Evolutionary conservation across 306 rosid species (phyloP).

Genomic region (Alnus glutinosa): DNA sequence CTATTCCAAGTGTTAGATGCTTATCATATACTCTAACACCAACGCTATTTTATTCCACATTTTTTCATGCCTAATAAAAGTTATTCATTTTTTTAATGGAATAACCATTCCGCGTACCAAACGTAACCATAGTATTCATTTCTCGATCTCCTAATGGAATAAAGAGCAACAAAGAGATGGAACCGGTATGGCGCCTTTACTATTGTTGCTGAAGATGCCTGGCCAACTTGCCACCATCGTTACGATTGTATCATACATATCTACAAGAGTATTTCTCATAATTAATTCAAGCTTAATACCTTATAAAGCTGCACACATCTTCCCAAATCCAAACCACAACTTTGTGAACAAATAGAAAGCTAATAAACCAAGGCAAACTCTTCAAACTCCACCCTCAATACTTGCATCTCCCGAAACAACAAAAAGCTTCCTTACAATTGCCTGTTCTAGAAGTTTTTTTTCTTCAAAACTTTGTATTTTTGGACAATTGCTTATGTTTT

Average conservation of each 20-base stretch:
- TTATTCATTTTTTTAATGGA: no score
- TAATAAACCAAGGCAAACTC: conserved; percentile 58
- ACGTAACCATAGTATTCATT: neutral
- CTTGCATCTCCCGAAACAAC: conserved; percentile 49
- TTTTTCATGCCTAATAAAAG: no score
- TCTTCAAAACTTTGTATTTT: no score
- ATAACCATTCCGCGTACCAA: no score
- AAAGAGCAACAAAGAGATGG: neutral
- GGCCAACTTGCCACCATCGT: neutral
- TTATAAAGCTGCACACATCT: conserved; percentile 51
- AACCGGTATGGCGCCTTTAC: neutral
- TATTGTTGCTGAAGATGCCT: neutral
- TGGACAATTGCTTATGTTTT: no score
- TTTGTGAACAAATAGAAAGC: conserved; percentile 62
- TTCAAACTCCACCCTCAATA: conserved; percentile 46
- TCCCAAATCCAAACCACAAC: conserved; percentile 47
- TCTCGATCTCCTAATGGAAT: neutral
- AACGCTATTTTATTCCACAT: no score
- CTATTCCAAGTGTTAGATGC: no score
- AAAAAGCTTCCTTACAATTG: conserved; percentile 28
- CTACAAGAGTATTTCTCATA: conserved; percentile 49
- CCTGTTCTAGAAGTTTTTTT: conserved; percentile 37
- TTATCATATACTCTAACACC: no score
- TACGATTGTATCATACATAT: conserved; percentile 52
- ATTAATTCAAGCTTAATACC: conserved; percentile 60